Evolutionary conservation across 106 monocot species (phyloP).

Genomic region (Dioscorea alata): DNA sequence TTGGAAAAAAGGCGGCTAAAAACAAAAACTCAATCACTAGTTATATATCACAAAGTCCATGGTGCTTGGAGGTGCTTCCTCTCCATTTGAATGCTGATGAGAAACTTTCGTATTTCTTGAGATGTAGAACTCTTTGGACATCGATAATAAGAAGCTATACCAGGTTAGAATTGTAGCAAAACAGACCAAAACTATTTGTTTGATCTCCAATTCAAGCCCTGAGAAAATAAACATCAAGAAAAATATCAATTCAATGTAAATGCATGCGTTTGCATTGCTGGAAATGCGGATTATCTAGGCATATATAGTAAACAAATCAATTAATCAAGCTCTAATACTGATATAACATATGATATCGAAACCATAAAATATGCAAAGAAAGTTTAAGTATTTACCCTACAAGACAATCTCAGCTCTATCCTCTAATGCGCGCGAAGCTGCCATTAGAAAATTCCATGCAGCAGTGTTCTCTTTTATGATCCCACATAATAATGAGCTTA

Average conservation of each 20-base stretch:
- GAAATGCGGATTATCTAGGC: too few relatives aligned
- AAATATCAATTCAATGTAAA: not conserved
- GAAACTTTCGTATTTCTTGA: too few relatives aligned
- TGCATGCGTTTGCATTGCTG: not conserved
- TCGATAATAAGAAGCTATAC: too few relatives aligned
- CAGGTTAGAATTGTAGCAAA: too few relatives aligned
- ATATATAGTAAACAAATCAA: too few relatives aligned
- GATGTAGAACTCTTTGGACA: too few relatives aligned
- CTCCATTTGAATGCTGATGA: not conserved
- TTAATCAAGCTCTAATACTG: not conserved
- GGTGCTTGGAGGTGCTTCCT: not conserved
- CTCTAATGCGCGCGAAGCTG: constrained; percentile 10
- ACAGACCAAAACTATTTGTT: not conserved
- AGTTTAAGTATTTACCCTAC: constrained; percentile 14
- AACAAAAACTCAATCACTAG: not conserved
- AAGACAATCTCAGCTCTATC: constrained; percentile 6
- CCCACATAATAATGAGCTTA: constrained; percentile 19
- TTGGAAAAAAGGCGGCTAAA: not conserved
- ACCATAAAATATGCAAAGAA: too few relatives aligned
- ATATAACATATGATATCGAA: not conserved
- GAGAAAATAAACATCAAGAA: not conserved
- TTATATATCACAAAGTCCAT: not conserved
- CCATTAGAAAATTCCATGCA: constrained; percentile 6
- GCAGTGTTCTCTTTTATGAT: not conserved
- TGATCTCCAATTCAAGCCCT: constrained; percentile 9